Evolutionary conservation across 345 rosid species (phyloP).

Genomic region (Salix purpurea): DNA sequence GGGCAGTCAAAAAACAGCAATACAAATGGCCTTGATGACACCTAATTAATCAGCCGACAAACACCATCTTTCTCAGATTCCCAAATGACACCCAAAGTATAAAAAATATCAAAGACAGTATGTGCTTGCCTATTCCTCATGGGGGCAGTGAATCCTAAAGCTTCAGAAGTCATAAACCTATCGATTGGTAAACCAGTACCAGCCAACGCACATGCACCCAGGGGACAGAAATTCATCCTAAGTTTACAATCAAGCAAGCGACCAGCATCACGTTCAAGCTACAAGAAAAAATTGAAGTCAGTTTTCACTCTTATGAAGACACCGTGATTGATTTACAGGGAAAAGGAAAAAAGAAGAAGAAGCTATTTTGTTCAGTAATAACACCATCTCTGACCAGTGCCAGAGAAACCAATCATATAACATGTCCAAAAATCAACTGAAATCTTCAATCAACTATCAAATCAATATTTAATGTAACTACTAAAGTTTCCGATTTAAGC

Average conservation of each 20-base stretch:
- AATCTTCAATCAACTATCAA: background rate
- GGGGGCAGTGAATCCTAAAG: constrained; percentile 78
- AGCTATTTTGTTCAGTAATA: background rate
- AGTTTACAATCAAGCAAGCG: constrained; percentile 72
- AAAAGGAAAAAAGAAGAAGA: background rate
- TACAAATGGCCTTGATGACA: background rate
- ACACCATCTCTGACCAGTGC: background rate
- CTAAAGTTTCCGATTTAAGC: background rate
- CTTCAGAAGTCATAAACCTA: constrained; percentile 73
- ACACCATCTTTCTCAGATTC: background rate
- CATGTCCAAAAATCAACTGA: background rate
- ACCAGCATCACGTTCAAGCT: constrained; percentile 93
- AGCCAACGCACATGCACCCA: constrained; percentile 97
- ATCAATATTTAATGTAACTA: background rate
- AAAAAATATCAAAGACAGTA: background rate
- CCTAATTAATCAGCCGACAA: background rate
- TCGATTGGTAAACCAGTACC: constrained; percentile 93
- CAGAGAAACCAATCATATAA: background rate
- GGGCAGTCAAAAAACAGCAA: background rate
- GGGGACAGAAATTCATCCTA: constrained; percentile 76
- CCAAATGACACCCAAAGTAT: background rate
- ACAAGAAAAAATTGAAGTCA: constrained; percentile 27
- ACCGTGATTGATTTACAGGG: too few species aligned
- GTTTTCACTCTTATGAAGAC: too few species aligned
- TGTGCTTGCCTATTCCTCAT: constrained; percentile 75